Base-by-base conservation (phyloP, 2,329 filamentous ascomycete genomes). In the Pyrenophora graminea region DNA sequence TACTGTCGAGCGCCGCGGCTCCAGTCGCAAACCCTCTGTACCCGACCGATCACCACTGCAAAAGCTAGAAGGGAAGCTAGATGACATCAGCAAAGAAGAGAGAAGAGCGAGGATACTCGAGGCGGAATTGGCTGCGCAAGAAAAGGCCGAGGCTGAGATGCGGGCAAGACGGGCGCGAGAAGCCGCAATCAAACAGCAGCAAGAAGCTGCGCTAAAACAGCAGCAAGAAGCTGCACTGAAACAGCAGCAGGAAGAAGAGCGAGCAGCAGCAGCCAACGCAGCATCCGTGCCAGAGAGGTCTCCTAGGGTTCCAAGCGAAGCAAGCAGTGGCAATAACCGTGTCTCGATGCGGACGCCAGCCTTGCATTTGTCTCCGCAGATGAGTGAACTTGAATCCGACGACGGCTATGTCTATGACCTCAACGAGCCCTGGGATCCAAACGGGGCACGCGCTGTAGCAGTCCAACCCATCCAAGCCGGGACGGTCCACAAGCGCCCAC, bases 51-150 rank as follows among this genome's bases (percentile, higher is more conserved):
- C 93, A 57, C 94, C 95, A 45, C 81, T 99, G 45, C 93, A 99
- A 74, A 94, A 88, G 77, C 83, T 99, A 61, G 93, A 99, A 78
- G 85, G 90, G 67, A 94, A 90, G 65, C 82, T 97, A 67, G 89
- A 88, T 73, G 91, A 89, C 75, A 93, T 97, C 73, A 96, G 89
- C 72, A 97, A 97, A 73, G 92, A 97, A 75, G 92, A 97, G 74
- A 95, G 96, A 73, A 84, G 93, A 58, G 91, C 91, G 7, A 83
- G 90, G 39, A 85, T 93, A 4, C 84, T 91, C 69, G 89, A 93
- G 64, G 91, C 91, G 5, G 93, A 97, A 71, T 81, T 85, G 61
- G 82, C 84, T 37, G 83, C 87, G 15, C 83, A 86, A 61, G 86
- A 93, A 66, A 80, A 79, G 61, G 79, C 77, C 10, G 80, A 80